phyloP scores from a whole-genome alignment of 2,329 filamentous ascomycete genomes.

The Alternaria consortialis region DNA sequence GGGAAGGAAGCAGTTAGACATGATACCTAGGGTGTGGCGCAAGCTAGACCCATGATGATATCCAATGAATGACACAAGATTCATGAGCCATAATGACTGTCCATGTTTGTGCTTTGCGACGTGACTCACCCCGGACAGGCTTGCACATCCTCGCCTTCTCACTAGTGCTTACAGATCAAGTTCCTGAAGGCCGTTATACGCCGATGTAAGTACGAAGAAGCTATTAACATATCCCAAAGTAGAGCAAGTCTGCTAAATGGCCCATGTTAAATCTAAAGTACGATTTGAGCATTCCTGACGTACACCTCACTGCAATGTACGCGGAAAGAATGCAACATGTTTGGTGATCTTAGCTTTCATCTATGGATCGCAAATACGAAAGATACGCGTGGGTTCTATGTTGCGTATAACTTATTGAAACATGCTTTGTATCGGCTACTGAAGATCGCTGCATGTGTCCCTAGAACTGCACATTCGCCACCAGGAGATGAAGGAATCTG shows the following conservation, averaged over 20 bases:
- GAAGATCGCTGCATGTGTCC: not conserved
- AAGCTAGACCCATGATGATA: constrained; percentile 32
- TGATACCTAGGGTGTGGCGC: constrained; percentile 37
- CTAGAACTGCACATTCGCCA: constrained; percentile 5
- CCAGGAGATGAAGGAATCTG: not conserved
- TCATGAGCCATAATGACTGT: constrained; percentile 29
- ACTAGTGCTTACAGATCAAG: not conserved
- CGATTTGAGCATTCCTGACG: not conserved
- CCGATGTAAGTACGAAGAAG: not conserved
- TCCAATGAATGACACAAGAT: constrained; percentile 39
- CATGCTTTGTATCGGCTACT: not conserved
- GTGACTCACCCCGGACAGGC: constrained; percentile 8
- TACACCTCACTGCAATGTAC: not conserved
- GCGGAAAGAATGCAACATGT: not conserved
- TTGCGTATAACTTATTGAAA: not conserved
- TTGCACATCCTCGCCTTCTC: not conserved
- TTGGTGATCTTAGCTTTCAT: not conserved
- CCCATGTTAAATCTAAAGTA: not conserved
- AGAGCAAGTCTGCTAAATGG: not conserved
- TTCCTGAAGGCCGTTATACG: not conserved
- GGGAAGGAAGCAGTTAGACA: constrained; percentile 26
- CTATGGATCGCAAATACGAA: not conserved
- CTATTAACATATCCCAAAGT: not conserved
- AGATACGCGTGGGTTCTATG: not conserved
- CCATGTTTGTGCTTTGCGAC: constrained; percentile 9